These are phyloP conservation scores for Aspergillus indologenus DNA, from an alignment of 495 filamentous ascomycete species.

Conservation along the genomic window DNA sequence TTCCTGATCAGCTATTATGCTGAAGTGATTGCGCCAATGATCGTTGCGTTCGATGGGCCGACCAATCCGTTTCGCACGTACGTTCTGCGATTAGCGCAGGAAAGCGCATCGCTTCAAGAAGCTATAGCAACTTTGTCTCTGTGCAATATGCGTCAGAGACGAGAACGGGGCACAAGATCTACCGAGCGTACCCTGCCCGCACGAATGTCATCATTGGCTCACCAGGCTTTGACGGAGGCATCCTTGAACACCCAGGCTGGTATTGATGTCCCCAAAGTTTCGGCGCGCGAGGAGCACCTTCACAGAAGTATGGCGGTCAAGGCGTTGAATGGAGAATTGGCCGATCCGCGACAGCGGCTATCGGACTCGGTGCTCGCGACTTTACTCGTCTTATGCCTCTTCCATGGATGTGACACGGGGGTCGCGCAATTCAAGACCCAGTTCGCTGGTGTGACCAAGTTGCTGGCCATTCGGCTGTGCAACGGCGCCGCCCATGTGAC, in stretches of 20 bases:
- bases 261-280: slow-evolving; percentile 32
- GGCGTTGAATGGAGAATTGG: slow-evolving; percentile 77
- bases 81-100: slow-evolving; percentile 72
- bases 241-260: slow-evolving; percentile 37
- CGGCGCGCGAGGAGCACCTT: slow-evolving; percentile 68
- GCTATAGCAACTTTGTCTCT: slow-evolving; percentile 87
- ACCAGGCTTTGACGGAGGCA: slow-evolving; percentile 43
- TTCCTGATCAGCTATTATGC: slow-evolving; percentile 65
- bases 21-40: slow-evolving; percentile 83
- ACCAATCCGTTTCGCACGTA: slow-evolving; percentile 82
- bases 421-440: slow-evolving; percentile 90
- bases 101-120: slow-evolving; percentile 80
- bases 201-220: slow-evolving; percentile 50
- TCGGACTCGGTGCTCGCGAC: slow-evolving; percentile 90
- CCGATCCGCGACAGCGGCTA: slow-evolving; percentile 65
- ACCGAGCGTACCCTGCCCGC: slow-evolving; percentile 44
- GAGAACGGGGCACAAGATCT: slow-evolving; percentile 39
- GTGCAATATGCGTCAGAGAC: slow-evolving; percentile 67
- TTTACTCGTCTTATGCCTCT: slow-evolving; percentile 82
- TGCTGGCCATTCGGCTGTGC: slow-evolving; percentile 72
- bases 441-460: slow-evolving; percentile 90
- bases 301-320: slow-evolving; percentile 81
- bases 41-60: slow-evolving; percentile 86
- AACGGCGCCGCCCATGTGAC: slow-evolving; percentile 53
- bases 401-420: slow-evolving; percentile 90